Base-by-base conservation (phyloP, 106 monocot genomes). In the Acorus gramineus region DNA sequence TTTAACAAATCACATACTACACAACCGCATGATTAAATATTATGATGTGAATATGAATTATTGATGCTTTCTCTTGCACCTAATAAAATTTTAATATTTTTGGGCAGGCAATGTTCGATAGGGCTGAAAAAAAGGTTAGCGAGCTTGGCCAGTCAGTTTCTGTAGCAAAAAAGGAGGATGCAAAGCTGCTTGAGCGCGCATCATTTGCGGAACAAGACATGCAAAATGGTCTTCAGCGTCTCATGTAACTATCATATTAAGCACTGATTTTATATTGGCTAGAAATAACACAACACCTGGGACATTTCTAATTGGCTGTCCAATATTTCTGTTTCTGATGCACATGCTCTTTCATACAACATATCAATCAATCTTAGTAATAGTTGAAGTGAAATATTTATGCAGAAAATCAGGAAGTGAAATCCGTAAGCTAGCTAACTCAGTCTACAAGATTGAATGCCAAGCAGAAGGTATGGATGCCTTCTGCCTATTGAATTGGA, bases 351-450 rank as follows among this genome's bases (percentile, higher is more conserved):
- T 28, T 1, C 28, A 28, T 28, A 28, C 28, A 28, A 28, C 28
- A 28, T 28, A 28, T 28, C 28, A 28, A 28, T 28, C 28, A 28
- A 28, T 28, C 28, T 28, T 28, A 28, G 28, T 28, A 28, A 28
- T 28, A 28, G 28, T 28, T 28, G 28, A 28, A 28, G 28, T 74
- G 5, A 7, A n/a, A 8, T 52, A 42, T 49, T 65, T 65, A 12
- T 66, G 52, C 70, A 82, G 82, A 56, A 63, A 65, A 52, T 28
- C 82, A 67, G 77, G 78, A 56, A 63, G 49, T 10, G 69, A 82
- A 74, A 78, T 82, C 42, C 82, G 70, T 59, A 70, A 74, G 47
- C 82, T 82, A 70, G 62, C 59, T 50, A 70, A 66, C 11, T 74
- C 69, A 66, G 74, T 78, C 50, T 59, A 67, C 61, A 78, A 56